Base-by-base conservation (phyloP, 2,329 filamentous ascomycete species). In the Penicillium vulpinum region DNA sequence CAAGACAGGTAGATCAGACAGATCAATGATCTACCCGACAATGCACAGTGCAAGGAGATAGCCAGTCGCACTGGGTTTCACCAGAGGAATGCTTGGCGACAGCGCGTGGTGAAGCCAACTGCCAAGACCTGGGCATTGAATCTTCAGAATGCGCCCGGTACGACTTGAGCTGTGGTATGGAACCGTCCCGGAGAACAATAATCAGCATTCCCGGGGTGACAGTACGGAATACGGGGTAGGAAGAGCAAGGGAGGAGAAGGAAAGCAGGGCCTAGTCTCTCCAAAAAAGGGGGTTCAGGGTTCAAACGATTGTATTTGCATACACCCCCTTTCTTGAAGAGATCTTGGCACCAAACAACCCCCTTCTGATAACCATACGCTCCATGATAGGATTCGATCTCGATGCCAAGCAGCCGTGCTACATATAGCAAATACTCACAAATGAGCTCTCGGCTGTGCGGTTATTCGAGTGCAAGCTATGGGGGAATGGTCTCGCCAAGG, bases 51-150 rank as follows among this genome's bases (percentile, higher is more conserved):
- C 51, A 56, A 41, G 48, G 29, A 44, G 48, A 29, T 11, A 16
- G 21, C 26, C 36, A 36, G 33, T 54, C 5, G 22, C 29, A 33
- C 46, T 29, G 16, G 52, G 15, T 38, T n/a, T 44, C 31, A 44
- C 45, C 38, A 38, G 44, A 47, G 51, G 51, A 54, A 54, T 54
- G 51, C 56, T 58, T 58, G 56, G 56, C 51, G 40, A 26, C 13
- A 46, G 51, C 51, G 56, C 39, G 31, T 40, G 33, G 39, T 45
- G 45, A 48, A 45, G 33, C 31, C n/a, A 50, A 45, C 45, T 31
- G 56, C 56, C 51, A 58, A 58, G 56, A 31, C 21, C 56, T 55
- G 28, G 51, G 51, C 51, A 50, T 54, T 53, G 50, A 15, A 38
- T 50, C 33, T 58, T 46, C 44, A 58, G 51, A 58, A 58, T 51